Conservation (phyloP, 345 rosid species). For the Euphorbia pulcherrima region DNA sequence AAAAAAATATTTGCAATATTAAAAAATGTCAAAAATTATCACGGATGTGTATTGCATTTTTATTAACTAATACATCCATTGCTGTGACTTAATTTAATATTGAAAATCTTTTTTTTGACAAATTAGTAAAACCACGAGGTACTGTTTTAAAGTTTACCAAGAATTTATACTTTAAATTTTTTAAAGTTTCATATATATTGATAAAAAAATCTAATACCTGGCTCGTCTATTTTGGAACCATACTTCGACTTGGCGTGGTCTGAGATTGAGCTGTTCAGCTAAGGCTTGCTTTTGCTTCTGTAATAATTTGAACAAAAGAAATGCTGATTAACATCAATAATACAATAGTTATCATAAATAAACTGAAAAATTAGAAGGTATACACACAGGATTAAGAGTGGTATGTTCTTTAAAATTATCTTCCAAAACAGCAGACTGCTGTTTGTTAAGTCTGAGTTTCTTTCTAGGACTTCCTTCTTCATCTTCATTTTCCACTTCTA, state of each 20-base stretch:
- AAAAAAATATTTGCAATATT: too few relatives aligned
- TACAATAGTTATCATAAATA: not conserved
- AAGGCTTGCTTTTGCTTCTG: slow-evolving; percentile 61
- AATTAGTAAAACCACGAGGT: too few relatives aligned
- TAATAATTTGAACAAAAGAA: slow-evolving; percentile 17
- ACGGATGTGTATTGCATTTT: too few relatives aligned
- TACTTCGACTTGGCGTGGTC: slow-evolving; percentile 91
- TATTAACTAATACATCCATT: too few relatives aligned
- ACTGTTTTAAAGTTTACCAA: too few relatives aligned
- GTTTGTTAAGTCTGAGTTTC: slow-evolving; percentile 50
- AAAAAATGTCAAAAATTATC: too few relatives aligned
- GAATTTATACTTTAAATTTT: too few relatives aligned
- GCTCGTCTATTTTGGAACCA: slow-evolving; percentile 99
- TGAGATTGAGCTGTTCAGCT: slow-evolving; percentile 72
- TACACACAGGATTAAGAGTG: slow-evolving; percentile 54
- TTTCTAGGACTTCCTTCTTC: slow-evolving; percentile 53
- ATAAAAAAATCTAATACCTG: slow-evolving; percentile 39
- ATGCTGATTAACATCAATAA: not conserved
- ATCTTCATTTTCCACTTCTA: slow-evolving; percentile 40
- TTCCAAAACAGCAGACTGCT: slow-evolving; percentile 41
- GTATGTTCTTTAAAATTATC: slow-evolving; percentile 46
- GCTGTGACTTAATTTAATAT: too few relatives aligned
- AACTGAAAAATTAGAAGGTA: too few relatives aligned
- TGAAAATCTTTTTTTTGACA: too few relatives aligned
- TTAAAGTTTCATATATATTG: too few relatives aligned